phyloP scores from a whole-genome alignment of 1,284 basidiomycete genomes.

The Cutaneotrichosporon cutaneum region DNA sequence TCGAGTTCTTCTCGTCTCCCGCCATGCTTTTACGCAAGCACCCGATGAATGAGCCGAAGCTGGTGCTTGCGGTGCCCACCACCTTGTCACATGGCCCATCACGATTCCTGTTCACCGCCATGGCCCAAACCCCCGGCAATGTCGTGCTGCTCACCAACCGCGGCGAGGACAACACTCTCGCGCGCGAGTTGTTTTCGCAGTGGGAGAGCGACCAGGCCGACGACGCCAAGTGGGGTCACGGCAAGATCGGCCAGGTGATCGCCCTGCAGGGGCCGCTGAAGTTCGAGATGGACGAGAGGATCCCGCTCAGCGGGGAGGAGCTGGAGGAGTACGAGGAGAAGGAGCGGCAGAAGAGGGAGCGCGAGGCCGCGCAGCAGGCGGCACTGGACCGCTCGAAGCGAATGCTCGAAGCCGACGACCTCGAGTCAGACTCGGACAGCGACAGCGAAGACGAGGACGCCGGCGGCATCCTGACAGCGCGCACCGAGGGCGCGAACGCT shows the following conservation, averaged over 20 bases:
- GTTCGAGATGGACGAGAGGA: slow-evolving; percentile 81
- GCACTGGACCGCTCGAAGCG: slow-evolving; percentile 77
- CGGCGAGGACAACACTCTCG: slow-evolving; percentile 76
- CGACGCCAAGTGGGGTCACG: slow-evolving; percentile 71
- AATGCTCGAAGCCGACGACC: slow-evolving; percentile 77
- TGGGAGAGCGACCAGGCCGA: slow-evolving; percentile 69
- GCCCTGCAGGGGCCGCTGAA: slow-evolving; percentile 69
- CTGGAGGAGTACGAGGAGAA: slow-evolving; percentile 76
- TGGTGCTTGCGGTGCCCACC: slow-evolving; percentile 88
- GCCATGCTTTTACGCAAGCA: slow-evolving; percentile 76
- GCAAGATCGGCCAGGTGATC: slow-evolving; percentile 78
- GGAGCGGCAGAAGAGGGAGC: slow-evolving; percentile 77
- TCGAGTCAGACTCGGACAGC: slow-evolving; percentile 62
- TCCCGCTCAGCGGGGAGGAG: slow-evolving; percentile 80
- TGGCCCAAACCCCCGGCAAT: slow-evolving; percentile 76
- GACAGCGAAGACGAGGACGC: slow-evolving; percentile 68
- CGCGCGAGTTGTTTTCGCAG: slow-evolving; percentile 72
- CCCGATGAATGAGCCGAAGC: slow-evolving; percentile 81
- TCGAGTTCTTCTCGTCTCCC: slow-evolving; percentile 84
- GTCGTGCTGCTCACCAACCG: slow-evolving; percentile 77
- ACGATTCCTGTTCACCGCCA: slow-evolving; percentile 76
- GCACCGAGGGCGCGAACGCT: slow-evolving; percentile 38
- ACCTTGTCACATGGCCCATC: slow-evolving; percentile 92
- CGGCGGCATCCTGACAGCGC: slow-evolving; percentile 61
- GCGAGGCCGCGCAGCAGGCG: slow-evolving; percentile 81